A percentile compares a stretch with the other conserved stretches of the same genome.
These are phyloP conservation scores for Marasmius oreades DNA, from an alignment of 1,284 basidiomycete genomes.

Conservation along the genomic window DNA sequence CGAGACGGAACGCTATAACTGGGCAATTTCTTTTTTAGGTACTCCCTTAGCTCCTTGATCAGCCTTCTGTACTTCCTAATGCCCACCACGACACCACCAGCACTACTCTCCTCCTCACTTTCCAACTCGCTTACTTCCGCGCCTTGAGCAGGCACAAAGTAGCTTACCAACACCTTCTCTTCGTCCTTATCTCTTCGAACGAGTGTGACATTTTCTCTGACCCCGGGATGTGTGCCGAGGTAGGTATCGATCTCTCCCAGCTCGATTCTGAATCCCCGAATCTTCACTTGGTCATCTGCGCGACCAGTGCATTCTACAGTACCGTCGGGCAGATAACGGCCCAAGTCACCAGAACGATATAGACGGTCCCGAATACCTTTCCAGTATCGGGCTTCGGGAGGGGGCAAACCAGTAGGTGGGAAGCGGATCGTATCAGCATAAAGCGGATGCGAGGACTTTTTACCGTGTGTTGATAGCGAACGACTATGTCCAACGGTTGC, in stretches of 20 bases:
- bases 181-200: constrained; percentile 98
- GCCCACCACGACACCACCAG: constrained; percentile 57
- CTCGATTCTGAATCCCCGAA: constrained; percentile 98
- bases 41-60: constrained; percentile 92
- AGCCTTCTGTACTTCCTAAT: constrained; percentile 82
- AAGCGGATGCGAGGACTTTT: not conserved
- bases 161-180: constrained; percentile 98
- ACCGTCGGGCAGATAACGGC: constrained; percentile 91
- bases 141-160: constrained; percentile 91
- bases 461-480: not conserved
- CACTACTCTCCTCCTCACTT: constrained; percentile 65
- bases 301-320: constrained; percentile 96
- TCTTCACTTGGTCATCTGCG: constrained; percentile 99
- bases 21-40: constrained; percentile 96
- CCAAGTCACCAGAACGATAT: constrained; percentile 97
- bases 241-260: constrained; percentile 98
- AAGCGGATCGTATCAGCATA: constrained; percentile 64
- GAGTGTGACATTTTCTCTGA: constrained; percentile 96
- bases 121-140: constrained; percentile 70
- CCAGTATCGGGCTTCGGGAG: constrained; percentile 81
- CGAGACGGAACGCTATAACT: constrained; percentile 88
- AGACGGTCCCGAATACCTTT: constrained; percentile 97
- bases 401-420: constrained; percentile 49
- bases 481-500: not conserved
- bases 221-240: constrained; percentile 89